Conservation (phyloP, 2,329 filamentous ascomycete species). For the Aureobasidium sp. region DNA sequence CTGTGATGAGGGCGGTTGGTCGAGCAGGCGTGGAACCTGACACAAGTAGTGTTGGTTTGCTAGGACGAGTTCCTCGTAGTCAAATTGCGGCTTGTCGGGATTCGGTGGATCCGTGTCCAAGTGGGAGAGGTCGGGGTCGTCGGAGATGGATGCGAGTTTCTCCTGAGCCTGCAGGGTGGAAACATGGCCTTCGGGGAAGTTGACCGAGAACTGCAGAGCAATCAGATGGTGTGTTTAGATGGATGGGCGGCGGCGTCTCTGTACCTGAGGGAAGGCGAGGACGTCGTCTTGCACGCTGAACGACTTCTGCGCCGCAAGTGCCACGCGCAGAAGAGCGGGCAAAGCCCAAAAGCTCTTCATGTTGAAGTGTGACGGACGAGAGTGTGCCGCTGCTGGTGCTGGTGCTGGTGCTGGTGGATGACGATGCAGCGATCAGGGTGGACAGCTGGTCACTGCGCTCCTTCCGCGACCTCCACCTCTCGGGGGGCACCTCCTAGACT, state of each 20-base stretch:
- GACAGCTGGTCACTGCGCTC: constrained; percentile 4
- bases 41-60: constrained; percentile 70
- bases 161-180: constrained; percentile 60
- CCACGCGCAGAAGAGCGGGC: constrained; percentile 39
- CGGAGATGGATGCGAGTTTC: constrained; percentile 38
- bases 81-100: constrained; percentile 17
- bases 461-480: too few species aligned
- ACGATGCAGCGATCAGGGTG: neutral
- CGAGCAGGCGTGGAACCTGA: constrained; percentile 64
- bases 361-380: neutral
- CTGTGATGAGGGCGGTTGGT: constrained; percentile 29
- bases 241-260: constrained; percentile 16
- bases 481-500: too few species aligned
- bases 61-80: constrained; percentile 68
- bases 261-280: constrained; percentile 76
- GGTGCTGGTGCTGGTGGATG: neutral
- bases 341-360: constrained; percentile 43
- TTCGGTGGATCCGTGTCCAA: neutral
- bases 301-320: constrained; percentile 46
- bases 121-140: neutral
- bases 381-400: too few species aligned
- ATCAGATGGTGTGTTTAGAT: neutral
- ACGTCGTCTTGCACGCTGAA: constrained; percentile 89
- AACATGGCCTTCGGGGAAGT: constrained; percentile 65
- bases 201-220: constrained; percentile 61